A percentile compares a stretch with the other conserved stretches of the same genome.
Evolutionary conservation across 768 basidiomycete genomes (phyloP).

Genomic region (Hemileccinum impolitum): DNA sequence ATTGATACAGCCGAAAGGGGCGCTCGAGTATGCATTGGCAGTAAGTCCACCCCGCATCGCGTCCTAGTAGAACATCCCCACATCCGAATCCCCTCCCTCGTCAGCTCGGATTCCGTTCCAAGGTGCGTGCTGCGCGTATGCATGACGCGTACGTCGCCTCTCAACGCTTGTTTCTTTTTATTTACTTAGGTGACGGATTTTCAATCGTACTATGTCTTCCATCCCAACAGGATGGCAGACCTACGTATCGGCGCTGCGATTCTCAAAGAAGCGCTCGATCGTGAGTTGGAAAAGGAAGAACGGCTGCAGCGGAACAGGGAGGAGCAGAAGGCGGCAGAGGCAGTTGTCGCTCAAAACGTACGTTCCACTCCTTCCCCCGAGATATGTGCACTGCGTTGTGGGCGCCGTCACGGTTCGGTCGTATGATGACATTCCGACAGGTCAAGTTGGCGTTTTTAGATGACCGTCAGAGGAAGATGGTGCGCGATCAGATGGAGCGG

Average conservation of each 20-base stretch:
- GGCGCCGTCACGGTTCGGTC: no score
- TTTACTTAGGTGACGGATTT: conserved; percentile 71
- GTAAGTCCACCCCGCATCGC: conserved; percentile 41
- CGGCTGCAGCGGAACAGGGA: conserved; percentile 45
- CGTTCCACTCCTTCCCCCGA: neutral
- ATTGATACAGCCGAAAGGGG: conserved; percentile 65
- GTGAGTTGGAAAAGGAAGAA: conserved; percentile 47
- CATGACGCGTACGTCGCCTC: no score
- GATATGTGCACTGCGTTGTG: no score
- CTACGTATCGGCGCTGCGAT: conserved; percentile 63
- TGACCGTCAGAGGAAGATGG: conserved; percentile 59
- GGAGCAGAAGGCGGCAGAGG: conserved; percentile 57
- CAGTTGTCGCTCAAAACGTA: conserved; percentile 56
- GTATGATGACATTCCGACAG: conserved; percentile 32
- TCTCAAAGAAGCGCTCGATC: conserved; percentile 56
- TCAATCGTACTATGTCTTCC: conserved; percentile 71
- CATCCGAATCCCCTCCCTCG: neutral
- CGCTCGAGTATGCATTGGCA: conserved; percentile 76
- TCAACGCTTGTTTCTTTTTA: no score
- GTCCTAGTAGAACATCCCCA: neutral
- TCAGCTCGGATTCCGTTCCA: conserved; percentile 71
- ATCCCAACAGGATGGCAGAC: conserved; percentile 48
- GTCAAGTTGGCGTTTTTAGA: conserved; percentile 79
- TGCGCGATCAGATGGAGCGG: conserved; percentile 58
- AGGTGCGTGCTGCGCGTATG: conserved; percentile 38